Conservation (phyloP, 139 green algal species). For the Tetradesmus obliquus region DNA sequence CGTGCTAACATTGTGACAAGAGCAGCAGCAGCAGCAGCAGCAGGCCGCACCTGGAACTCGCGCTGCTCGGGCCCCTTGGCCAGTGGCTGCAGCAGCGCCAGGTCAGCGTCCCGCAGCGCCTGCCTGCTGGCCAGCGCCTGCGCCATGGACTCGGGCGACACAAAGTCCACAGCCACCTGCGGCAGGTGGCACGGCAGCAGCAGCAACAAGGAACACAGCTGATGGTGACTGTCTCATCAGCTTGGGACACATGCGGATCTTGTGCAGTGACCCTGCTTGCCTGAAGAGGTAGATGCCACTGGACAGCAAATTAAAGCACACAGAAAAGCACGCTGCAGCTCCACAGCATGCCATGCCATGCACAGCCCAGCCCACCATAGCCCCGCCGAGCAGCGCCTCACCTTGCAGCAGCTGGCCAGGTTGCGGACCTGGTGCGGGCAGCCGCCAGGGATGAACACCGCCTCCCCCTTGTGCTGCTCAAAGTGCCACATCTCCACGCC, state of each 20-base stretch:
- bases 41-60: background rate
- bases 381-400: conserved; percentile 38
- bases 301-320: background rate
- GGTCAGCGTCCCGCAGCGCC: conserved; percentile 9
- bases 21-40: too few species aligned
- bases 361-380: background rate
- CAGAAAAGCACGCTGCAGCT: background rate
- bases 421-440: conserved; percentile 93
- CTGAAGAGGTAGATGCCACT: background rate
- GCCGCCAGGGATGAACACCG: conserved; percentile 90
- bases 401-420: conserved; percentile 75
- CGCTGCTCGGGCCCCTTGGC: background rate
- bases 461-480: conserved; percentile 84
- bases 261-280: background rate
- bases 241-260: background rate
- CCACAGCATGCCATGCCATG: background rate
- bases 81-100: conserved; percentile 13
- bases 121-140: conserved; percentile 54
- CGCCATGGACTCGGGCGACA: conserved; percentile 77
- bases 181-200: background rate
- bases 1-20: too few species aligned
- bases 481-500: conserved; percentile 81
- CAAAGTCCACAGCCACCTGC: conserved; percentile 86
- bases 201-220: background rate
- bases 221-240: background rate